Conservation (phyloP, 768 basidiomycete species). For the Neoboletus brunneissimus region DNA sequence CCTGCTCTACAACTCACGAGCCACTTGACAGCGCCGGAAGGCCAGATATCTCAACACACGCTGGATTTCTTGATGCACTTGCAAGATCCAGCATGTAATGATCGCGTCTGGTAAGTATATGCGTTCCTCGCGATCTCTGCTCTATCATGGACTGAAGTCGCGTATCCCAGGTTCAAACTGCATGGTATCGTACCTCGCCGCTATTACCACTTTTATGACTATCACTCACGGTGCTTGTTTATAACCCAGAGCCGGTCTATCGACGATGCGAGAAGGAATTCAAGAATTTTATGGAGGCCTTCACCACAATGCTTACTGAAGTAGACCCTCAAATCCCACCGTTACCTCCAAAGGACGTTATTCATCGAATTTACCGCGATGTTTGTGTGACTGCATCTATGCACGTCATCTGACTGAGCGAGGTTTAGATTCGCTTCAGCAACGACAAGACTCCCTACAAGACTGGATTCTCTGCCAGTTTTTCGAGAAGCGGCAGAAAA, state of each 20-base stretch:
- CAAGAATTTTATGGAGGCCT: conserved; percentile 74
- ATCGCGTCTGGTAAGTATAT: conserved; percentile 68
- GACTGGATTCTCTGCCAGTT: conserved; percentile 71
- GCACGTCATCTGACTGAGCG: conserved; percentile 5
- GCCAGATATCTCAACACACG: conserved; percentile 83
- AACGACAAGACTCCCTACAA: conserved; percentile 98
- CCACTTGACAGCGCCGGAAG: conserved; percentile 62
- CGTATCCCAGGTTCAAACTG: conserved; percentile 69
- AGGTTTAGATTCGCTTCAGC: conserved; percentile 73
- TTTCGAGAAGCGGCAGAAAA: conserved; percentile 87
- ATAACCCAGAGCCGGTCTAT: conserved; percentile 24
- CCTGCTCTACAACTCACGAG: not conserved
- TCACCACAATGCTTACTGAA: conserved; percentile 64
- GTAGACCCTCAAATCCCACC: conserved; percentile 83
- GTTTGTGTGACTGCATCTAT: conserved; percentile 33
- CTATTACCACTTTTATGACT: not conserved
- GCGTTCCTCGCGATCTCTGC: not conserved
- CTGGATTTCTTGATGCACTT: conserved; percentile 72
- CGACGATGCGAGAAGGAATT: conserved; percentile 80
- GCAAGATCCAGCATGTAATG: conserved; percentile 73
- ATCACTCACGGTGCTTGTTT: not conserved
- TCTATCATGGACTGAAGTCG: not conserved
- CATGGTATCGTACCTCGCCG: conserved; percentile 46
- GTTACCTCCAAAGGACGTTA: conserved; percentile 87
- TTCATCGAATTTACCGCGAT: conserved; percentile 92